Base-by-base conservation (phyloP, 352 stramenopile genomes). In the Globisporangium cederbergense region DNA sequence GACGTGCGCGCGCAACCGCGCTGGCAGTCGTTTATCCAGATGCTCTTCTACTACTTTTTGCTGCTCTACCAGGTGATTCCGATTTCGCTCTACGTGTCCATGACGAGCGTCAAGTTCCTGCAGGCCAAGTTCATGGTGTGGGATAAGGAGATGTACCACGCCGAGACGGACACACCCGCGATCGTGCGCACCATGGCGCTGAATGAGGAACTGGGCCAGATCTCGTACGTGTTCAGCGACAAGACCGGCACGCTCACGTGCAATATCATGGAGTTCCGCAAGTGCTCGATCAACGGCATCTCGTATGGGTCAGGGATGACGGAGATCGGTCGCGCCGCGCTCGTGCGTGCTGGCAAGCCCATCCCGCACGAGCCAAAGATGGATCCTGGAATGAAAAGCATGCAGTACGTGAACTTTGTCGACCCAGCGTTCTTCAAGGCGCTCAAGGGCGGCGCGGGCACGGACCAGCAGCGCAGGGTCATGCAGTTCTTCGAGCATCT, bases 231-330 rank as follows among this genome's bases (percentile, higher is more conserved):
- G 14, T 97, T 97, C 64, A 88, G 70, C 50, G 92, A 98, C 68
- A 98, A 98, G 71, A 98, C 92, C 7, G 93, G 93, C 40, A 98
- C 93, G 18, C 68, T 98, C 9, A 98, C 93, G 32, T 89, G 89
- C 61, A 98, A 98, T 69, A 72, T 97, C 34, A 98, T 98, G 93
- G 82, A 97, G 60, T 98, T 98, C 73, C 96, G 97, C 63, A 91
- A 94, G 52, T 98, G 88, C 70, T 97, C 85, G 36, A 95, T 98
- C 55, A 91, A 96, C 65, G 91, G 90, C 38, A 79, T 90, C 60
- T 79, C 86, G 20, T 98, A 98, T 74, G 95, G 95, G 13, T 93
- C 88, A 0, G 85, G 86, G 5, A 79, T 90, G 28, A 95, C 86
- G 5, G 83, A 94, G 66, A 95, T 95, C 52, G 87, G 83, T 22